These are phyloP conservation scores for Scedosporium minutisporum DNA, from an alignment of 2,329 filamentous ascomycete species.

Conservation along the genomic window DNA sequence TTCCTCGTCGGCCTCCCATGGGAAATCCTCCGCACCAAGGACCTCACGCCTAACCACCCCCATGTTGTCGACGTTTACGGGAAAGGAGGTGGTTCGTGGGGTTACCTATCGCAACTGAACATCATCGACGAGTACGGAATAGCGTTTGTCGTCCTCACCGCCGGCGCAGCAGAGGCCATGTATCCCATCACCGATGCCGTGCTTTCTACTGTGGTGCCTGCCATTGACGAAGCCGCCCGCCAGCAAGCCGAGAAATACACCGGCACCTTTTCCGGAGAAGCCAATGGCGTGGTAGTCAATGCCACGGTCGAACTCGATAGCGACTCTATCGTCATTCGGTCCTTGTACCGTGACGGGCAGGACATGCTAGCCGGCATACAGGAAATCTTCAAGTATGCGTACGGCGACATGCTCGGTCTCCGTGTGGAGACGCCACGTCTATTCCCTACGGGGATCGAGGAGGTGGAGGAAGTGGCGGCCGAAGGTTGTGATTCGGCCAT, in stretches of 20 bases:
- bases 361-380: constrained; percentile 13
- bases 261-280: constrained; percentile 12
- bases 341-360: constrained; percentile 13
- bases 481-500: too few species aligned
- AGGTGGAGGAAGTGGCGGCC: too few species aligned
- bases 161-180: constrained; percentile 19
- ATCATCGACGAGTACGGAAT: constrained; percentile 26
- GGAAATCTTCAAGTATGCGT: too few species aligned
- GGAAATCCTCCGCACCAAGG: constrained; percentile 23
- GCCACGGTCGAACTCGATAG: constrained; percentile 14
- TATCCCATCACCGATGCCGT: constrained; percentile 17
- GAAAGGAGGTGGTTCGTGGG: constrained; percentile 24
- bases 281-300: constrained; percentile 6
- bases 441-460: too few species aligned
- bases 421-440: too few species aligned
- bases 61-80: constrained; percentile 22
- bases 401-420: too few species aligned
- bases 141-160: constrained; percentile 20
- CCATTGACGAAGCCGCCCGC: constrained; percentile 18
- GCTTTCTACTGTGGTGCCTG: constrained; percentile 17
- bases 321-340: constrained; percentile 13
- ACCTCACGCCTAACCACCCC: constrained; percentile 17
- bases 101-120: constrained; percentile 24
- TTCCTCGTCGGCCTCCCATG: constrained; percentile 25
- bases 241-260: constrained; percentile 13